Evolutionary conservation across 2,329 filamentous ascomycete species (phyloP).

Genomic region (Claviceps maximensis): DNA sequence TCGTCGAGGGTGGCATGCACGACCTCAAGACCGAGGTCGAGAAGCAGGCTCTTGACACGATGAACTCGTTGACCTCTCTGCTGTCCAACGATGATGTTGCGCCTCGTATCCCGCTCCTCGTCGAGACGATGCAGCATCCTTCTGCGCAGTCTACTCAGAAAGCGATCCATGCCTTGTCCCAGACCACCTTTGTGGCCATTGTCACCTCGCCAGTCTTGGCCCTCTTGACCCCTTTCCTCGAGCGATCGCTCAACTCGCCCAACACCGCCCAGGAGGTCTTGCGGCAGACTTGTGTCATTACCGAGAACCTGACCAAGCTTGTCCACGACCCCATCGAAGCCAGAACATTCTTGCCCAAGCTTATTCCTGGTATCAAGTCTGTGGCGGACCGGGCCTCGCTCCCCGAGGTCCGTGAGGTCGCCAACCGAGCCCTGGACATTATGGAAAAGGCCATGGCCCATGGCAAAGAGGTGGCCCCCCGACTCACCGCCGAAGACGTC

Average conservation of each 20-base stretch:
- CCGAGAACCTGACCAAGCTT: slow-evolving; percentile 95
- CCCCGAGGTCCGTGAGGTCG: slow-evolving; percentile 87
- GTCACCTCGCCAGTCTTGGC: slow-evolving; percentile 93
- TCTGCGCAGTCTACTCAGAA: slow-evolving; percentile 81
- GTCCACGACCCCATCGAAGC: slow-evolving; percentile 94
- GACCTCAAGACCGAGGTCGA: slow-evolving; percentile 81
- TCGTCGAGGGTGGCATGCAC: slow-evolving; percentile 90
- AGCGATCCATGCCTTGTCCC: slow-evolving; percentile 89
- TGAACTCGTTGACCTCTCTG: slow-evolving; percentile 79
- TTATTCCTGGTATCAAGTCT: slow-evolving; percentile 83
- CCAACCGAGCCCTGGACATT: slow-evolving; percentile 65
- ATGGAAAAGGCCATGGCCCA: slow-evolving; percentile 89
- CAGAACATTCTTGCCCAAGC: slow-evolving; percentile 83
- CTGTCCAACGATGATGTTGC: slow-evolving; percentile 95
- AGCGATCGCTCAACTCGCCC: slow-evolving; percentile 85
- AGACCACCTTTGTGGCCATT: slow-evolving; percentile 95
- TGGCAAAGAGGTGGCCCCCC: slow-evolving; percentile 51
- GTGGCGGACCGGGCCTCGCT: slow-evolving; percentile 82
- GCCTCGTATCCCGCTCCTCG: slow-evolving; percentile 77
- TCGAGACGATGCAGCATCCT: slow-evolving; percentile 92
- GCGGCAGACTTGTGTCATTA: slow-evolving; percentile 88
- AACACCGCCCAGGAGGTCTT: slow-evolving; percentile 86
- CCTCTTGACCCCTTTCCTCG: slow-evolving; percentile 83
- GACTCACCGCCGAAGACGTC: slow-evolving; percentile 60
- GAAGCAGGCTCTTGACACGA: slow-evolving; percentile 84